Conservation (phyloP, 2,329 filamentous ascomycete species). For the Colletotrichum ledebouriae region DNA sequence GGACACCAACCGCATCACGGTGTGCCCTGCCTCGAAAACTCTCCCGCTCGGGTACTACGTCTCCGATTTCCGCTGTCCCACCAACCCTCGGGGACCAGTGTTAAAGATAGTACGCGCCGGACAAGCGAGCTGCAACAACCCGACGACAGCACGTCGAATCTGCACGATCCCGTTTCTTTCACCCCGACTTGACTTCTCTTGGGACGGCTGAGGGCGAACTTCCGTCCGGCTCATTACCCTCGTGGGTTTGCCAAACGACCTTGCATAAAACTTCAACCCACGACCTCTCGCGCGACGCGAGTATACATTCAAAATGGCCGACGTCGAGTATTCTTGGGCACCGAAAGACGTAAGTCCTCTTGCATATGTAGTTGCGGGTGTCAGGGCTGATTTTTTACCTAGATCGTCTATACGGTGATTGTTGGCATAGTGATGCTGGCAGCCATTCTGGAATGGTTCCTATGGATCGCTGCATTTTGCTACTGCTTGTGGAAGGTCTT, state of each 20-base stretch:
- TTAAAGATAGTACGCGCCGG: conserved; percentile 19
- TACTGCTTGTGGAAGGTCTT: conserved; percentile 93
- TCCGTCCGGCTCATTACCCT: conserved; percentile 1
- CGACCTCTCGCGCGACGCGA: neutral
- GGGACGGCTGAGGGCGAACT: neutral
- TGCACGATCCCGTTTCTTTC: conserved; percentile 30
- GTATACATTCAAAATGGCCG: conserved; percentile 54
- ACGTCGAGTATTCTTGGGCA: conserved; percentile 61
- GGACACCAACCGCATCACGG: neutral
- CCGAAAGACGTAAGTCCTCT: conserved; percentile 56
- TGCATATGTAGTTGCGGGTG: neutral
- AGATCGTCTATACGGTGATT: conserved; percentile 90
- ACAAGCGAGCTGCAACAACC: conserved; percentile 31
- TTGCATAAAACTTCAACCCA: neutral
- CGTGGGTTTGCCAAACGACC: neutral
- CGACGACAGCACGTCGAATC: conserved; percentile 23
- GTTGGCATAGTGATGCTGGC: conserved; percentile 86
- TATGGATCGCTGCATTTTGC: conserved; percentile 93
- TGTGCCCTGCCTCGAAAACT: conserved; percentile 5
- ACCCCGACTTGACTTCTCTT: conserved; percentile 18
- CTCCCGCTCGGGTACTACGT: neutral
- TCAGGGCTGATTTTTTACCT: conserved; percentile 42
- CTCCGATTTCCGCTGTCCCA: neutral
- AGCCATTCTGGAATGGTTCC: conserved; percentile 91
- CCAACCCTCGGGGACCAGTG: neutral